Base-by-base conservation (phyloP, 495 filamentous ascomycete species). In the Emericellopsis terricola region DNA sequence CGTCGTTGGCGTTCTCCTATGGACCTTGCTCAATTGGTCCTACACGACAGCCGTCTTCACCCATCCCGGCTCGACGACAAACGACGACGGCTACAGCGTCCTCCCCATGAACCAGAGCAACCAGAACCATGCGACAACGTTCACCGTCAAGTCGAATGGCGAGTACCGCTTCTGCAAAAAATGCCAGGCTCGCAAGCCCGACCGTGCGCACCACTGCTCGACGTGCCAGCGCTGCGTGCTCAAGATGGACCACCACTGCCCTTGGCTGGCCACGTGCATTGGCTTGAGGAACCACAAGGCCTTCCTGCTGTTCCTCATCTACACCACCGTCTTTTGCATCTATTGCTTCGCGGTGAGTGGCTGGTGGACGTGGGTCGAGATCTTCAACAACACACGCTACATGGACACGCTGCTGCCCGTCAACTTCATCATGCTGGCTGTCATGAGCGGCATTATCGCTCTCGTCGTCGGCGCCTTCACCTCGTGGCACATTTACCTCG, bases 181-280 rank as follows among this genome's bases (percentile, higher is more conserved):
- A 58, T 97, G 89, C 55, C 76, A 87, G 55, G 73, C 72, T 19
- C 71, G 73, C 33, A 97, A 97, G 58, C 89, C 89, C 28, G 91
- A 96, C 56, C 86, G 89, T 19, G 73, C 91, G 21, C 89, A 97
- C 50, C 89, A 97, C 62, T 97, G 89, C 64, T 87, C 79, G 9
- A 81, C 82, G 10, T 97, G 89, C 55, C 71, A 75, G 37, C 74
- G 77, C 40, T 97, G 89, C 51, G 87, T 97, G 8, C 62, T 96
- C 48, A 96, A 96, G 57, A 97, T 97, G 89, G 89, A 97, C 52
- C 89, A 97, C 53, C 89, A 97, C 58, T 97, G 89, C 46, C 89
- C 89, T 4, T 97, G 89, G 89, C 66, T 96, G 31, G 89, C 91
- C 14, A 94, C 82, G 2, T 97, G 89, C 49, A 78, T 97, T 30